phyloP scores from a whole-genome alignment of 1,284 basidiomycete genomes.

The Cutaneotrichosporon dermatis region DNA sequence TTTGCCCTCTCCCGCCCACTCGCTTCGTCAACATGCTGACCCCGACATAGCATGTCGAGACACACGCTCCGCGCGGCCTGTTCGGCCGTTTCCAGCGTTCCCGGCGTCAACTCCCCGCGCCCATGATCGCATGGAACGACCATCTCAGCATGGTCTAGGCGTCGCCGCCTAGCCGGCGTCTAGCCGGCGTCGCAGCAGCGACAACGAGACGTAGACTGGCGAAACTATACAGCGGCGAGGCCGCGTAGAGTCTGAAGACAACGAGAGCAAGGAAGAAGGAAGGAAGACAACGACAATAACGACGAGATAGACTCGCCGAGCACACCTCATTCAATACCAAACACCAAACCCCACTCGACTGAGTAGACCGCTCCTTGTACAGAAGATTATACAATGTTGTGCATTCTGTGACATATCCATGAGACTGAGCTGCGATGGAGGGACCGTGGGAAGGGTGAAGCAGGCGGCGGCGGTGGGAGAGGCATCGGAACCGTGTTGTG shows the following conservation, averaged over 20 bases:
- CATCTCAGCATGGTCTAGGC: slow-evolving; percentile 24
- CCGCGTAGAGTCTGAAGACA: background rate
- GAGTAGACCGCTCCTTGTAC: background rate
- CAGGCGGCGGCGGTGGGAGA: background rate
- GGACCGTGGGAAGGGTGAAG: background rate
- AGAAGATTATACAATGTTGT: background rate
- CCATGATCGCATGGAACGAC: slow-evolving; percentile 22
- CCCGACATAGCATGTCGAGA: slow-evolving; percentile 8
- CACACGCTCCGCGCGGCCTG: slow-evolving; percentile 4
- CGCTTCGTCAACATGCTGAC: background rate
- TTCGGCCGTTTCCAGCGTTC: background rate
- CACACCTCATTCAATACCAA: background rate
- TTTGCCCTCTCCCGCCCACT: background rate
- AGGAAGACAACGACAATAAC: no score
- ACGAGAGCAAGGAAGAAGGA: background rate
- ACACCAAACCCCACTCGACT: background rate
- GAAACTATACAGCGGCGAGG: no score
- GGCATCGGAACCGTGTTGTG: background rate
- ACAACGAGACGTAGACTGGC: no score
- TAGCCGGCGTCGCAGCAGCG: no score
- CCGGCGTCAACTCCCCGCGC: background rate
- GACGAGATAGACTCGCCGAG: background rate
- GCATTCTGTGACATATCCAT: background rate
- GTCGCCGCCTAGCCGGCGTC: no score
- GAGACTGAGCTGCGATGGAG: no score